Base-by-base conservation (phyloP, 306 rosid genomes). In the Cicer chorassanicum region DNA sequence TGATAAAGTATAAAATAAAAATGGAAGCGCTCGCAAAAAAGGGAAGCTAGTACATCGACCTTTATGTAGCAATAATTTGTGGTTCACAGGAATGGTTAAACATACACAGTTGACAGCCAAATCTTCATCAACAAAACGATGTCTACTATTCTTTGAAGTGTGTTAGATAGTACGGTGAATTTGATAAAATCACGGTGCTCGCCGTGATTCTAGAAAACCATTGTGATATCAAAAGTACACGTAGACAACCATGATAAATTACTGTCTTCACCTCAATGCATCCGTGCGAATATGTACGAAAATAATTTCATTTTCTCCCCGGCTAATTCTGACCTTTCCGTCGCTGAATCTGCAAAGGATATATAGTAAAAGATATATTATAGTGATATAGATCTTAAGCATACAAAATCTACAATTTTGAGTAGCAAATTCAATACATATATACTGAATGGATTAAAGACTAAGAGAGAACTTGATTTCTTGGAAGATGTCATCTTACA, bases 311-410 rank as follows among this genome's bases (percentile, higher is more conserved):
- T 84, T 86, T 81, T 79, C 84, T 6, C 92, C 99, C 15, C 84
- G 78, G 46, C 85, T 87, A 15, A 92, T 86, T 84, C 95, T 90
- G 76, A 92, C 84, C 88, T 84, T 90, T 36, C 83, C 89, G 50
- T 94, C 99, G 8, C 80, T 75, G 84, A 90, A 91, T 72, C 97
- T 92, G 92, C 80, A 80, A 67, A 62, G 14, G 57, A 70, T 57
- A 21, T 6, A 10, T 13, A 62, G 14, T 62, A 36, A 46, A 48
- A 57, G 55, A 41, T 55, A 53, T 3, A 36, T 3, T 29, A 74
- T 34, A 24, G 13, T 61, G n/a, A 65, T 44, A 43, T 41, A 55
- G 6, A 24, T 13, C 75, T 19, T 19, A 6, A 77, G 72, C 79
- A 77, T 41, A 42, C 16, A 48, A 41, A 41, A 72, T 34, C 54